phyloP scores from a whole-genome alignment of 2,329 filamentous ascomycete species.

The Chalara sp. region DNA sequence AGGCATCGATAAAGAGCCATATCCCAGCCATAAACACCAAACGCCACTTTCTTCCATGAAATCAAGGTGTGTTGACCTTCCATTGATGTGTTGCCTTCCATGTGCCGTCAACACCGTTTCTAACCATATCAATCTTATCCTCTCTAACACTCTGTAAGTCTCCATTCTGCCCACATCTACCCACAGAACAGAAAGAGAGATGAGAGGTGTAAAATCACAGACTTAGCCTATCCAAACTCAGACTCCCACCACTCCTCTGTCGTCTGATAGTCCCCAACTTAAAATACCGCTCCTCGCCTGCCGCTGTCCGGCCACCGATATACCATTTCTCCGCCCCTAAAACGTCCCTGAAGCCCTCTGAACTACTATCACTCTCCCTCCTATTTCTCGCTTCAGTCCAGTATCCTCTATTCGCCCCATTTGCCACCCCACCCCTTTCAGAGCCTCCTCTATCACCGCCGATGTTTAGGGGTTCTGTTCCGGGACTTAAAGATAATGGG shows the following conservation, averaged over 20 bases:
- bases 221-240: conserved; percentile 70
- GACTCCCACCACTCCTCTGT: conserved; percentile 64
- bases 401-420: conserved; percentile 9
- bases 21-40: too few species aligned
- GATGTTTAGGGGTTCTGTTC: not conserved
- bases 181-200: too few species aligned
- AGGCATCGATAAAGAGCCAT: too few species aligned
- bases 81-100: too few species aligned
- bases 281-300: conserved; percentile 75
- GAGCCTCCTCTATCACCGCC: not conserved
- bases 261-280: conserved; percentile 70
- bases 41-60: too few species aligned
- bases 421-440: not conserved
- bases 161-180: too few species aligned
- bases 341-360: conserved; percentile 69
- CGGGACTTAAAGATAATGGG: conserved; percentile 18
- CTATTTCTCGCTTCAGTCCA: conserved; percentile 11
- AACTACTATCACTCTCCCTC: conserved; percentile 67
- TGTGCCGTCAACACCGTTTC: too few species aligned
- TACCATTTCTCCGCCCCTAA: conserved; percentile 74
- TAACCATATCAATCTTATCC: too few species aligned
- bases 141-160: too few species aligned
- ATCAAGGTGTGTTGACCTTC: too few species aligned
- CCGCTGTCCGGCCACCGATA: conserved; percentile 68
- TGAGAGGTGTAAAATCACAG: conserved; percentile 40